Evolutionary conservation across 1,139 yeast genomes (phyloP).

Genomic region (Hansenula sp.): DNA sequence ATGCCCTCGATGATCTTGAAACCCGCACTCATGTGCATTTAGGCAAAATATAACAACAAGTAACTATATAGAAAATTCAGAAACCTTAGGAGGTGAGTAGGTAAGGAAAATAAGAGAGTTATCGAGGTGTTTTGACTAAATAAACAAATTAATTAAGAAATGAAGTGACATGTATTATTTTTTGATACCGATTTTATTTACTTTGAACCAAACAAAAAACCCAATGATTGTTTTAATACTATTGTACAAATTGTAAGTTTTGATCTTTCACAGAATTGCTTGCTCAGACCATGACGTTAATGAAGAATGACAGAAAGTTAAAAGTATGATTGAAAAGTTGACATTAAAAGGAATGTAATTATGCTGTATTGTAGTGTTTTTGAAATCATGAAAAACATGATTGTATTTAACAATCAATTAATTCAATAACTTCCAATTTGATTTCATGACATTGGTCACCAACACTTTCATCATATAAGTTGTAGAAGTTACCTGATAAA

Average conservation of each 20-base stretch:
- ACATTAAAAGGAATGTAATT: too few species aligned
- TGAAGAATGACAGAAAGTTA: not conserved
- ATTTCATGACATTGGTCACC: constrained; percentile 65
- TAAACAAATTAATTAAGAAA: not conserved
- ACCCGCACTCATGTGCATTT: too few species aligned
- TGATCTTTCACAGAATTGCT: not conserved
- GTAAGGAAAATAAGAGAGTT: too few species aligned
- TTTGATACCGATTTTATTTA: not conserved
- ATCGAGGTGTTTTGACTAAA: too few species aligned
- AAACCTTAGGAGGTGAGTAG: too few species aligned
- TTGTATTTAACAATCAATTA: constrained; percentile 46
- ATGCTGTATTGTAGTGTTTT: constrained; percentile 1
- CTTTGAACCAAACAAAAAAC: not conserved
- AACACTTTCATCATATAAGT: constrained; percentile 65
- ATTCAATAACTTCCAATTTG: constrained; percentile 56
- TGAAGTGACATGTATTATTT: not conserved
- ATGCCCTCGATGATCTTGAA: too few species aligned
- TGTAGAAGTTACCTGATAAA: constrained; percentile 73
- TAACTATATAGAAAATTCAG: too few species aligned
- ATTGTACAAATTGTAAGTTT: not conserved
- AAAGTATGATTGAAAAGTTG: not conserved
- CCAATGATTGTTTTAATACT: not conserved
- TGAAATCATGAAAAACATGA: not conserved
- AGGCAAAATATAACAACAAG: too few species aligned
- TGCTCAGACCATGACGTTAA: not conserved